Base-by-base conservation (phyloP, 768 basidiomycete species). In the Kwoniella mangroviensis region DNA sequence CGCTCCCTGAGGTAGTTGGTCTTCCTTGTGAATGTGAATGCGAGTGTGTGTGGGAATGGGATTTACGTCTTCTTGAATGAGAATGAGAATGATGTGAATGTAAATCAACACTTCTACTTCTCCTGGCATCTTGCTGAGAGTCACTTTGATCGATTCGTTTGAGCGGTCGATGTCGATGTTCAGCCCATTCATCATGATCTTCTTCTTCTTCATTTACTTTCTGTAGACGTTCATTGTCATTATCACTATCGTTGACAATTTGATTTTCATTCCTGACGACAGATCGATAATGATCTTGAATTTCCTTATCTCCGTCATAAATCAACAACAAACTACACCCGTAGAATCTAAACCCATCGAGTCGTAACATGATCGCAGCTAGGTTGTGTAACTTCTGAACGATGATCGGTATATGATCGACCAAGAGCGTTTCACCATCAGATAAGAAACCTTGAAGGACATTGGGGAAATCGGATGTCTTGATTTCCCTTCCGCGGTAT, bases 271-370 rank as follows among this genome's bases (percentile, higher is more conserved):
- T 57, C 45, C 70, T 56, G 24, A 77, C 67, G 13, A 68, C 71
- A 54, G 69, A 53, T 40, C 59, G 53, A 64, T 82, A 84, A 22
- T 82, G 74, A 75, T 92, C 90, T 83, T 98, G 97, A 1, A 89
- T 87, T 74, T 94, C 93, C 54, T 86, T 87, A 81, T 98, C 95
- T 52, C 97, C 97, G 80, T 99, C 97, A 83, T 99, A 99, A 80
- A 98, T 96, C 80, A 98, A 88, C 63, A 99, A 89, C 56, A 99
- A 88, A 73, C 92, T 94, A 84, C 96, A 98, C 15, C 97, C 97
- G 81, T 99, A 99, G 84, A 99, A 98, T 59, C 97, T 89, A 84
- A 92, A 99, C n/a, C 97, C 94, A 76, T 91, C 92, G 70, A 99
- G 85, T 9, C 91, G 88, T 80, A 90, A 87, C 76, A 98, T 87